Evolutionary conservation across 139 green algal species (phyloP).

Genomic region (Gonium pectorale): DNA sequence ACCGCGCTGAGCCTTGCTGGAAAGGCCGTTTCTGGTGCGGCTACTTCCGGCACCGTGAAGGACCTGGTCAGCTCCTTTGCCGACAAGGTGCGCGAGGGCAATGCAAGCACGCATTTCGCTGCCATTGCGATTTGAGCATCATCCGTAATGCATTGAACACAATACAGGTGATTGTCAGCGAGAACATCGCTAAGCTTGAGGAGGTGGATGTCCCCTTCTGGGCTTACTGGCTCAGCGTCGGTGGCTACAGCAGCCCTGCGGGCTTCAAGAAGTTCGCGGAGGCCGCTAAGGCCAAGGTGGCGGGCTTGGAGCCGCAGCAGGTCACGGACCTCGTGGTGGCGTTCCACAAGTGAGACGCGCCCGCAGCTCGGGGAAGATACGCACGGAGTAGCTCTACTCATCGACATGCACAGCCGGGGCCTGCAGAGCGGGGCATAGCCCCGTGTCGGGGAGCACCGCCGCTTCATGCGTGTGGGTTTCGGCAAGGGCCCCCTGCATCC

Average conservation of each 20-base stretch:
- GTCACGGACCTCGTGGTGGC: slow-evolving; percentile 54
- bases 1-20: slow-evolving; percentile 48
- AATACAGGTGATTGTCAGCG: slow-evolving; percentile 45
- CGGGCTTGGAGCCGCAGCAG: slow-evolving; percentile 41
- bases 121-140: neutral
- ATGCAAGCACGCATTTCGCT: neutral
- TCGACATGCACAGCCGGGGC: no score
- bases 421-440: neutral
- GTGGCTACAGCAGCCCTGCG: slow-evolving; percentile 51
- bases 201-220: slow-evolving; percentile 60
- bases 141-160: neutral
- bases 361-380: neutral
- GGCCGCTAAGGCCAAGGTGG: slow-evolving; percentile 45
- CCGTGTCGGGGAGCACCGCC: no score
- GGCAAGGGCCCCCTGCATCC: no score
- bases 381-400: neutral
- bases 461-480: no score
- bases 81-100: slow-evolving; percentile 36
- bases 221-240: slow-evolving; percentile 56
- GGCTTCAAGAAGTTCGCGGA: slow-evolving; percentile 64
- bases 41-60: slow-evolving; percentile 52
- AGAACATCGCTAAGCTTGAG: slow-evolving; percentile 55
- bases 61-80: slow-evolving; percentile 51
- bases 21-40: slow-evolving; percentile 46
- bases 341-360: slow-evolving; percentile 57